phyloP scores from a whole-genome alignment of 2,329 filamentous ascomycete genomes.

The Claviceps monticola region DNA sequence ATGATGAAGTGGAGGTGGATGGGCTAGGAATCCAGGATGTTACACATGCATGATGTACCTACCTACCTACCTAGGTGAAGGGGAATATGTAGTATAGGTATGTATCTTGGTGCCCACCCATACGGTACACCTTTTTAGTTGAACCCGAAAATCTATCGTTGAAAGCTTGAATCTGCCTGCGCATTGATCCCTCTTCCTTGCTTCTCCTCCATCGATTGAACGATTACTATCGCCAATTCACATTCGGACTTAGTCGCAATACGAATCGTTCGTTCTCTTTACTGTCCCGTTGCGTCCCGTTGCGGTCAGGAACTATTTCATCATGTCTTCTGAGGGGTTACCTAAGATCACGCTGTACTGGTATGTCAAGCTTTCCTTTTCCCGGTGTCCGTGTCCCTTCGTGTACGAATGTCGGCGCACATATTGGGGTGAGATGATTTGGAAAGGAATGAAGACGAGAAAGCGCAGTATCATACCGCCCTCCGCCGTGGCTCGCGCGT shows the following conservation, averaged over 20 bases:
- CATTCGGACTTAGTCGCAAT: background rate
- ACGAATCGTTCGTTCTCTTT: background rate
- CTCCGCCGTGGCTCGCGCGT: background rate
- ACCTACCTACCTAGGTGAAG: too few species aligned
- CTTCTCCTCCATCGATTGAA: background rate
- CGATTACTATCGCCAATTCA: background rate
- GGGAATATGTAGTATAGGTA: too few species aligned
- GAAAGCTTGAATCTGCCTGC: background rate
- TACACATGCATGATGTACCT: too few species aligned
- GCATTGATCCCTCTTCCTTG: background rate
- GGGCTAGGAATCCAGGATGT: too few species aligned
- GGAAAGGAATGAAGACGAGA: too few species aligned
- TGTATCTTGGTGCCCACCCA: too few species aligned
- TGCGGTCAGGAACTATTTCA: background rate
- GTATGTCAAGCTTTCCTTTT: constrained; percentile 23
- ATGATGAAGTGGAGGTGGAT: background rate
- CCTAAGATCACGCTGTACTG: constrained; percentile 51
- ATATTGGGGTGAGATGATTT: too few species aligned
- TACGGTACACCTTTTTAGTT: too few species aligned
- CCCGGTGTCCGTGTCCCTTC: background rate
- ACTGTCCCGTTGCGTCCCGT: too few species aligned
- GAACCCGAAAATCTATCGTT: background rate
- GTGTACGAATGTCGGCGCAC: background rate
- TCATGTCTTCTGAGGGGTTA: constrained; percentile 9
- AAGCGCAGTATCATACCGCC: too few species aligned